Conservation (phyloP, 345 rosid species). For the Arabis alpina region DNA sequence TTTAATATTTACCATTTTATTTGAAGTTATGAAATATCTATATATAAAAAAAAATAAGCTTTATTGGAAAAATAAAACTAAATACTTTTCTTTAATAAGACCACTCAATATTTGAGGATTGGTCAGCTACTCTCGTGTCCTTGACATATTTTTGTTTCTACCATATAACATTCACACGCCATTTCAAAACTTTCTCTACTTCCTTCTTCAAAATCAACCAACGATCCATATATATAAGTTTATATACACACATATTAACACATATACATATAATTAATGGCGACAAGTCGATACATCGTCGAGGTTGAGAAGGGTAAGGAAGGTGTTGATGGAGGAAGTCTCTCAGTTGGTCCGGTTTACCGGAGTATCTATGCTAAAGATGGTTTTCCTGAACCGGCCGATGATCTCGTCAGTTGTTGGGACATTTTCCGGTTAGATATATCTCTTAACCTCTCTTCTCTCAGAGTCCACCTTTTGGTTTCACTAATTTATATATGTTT, state of each 20-base stretch:
- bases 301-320: slow-evolving; percentile 80
- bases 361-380: slow-evolving; percentile 81
- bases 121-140: slow-evolving; percentile 20
- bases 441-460: background rate
- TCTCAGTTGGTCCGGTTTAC: slow-evolving; percentile 84
- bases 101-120: background rate
- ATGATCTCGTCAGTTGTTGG: slow-evolving; percentile 85
- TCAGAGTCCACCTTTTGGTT: background rate
- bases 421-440: slow-evolving; percentile 83
- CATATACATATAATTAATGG: slow-evolving; percentile 25
- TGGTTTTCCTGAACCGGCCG: slow-evolving; percentile 78
- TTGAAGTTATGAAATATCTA: background rate
- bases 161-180: slow-evolving; percentile 29
- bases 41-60: background rate
- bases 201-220: background rate
- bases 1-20: background rate
- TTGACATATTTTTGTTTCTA: background rate
- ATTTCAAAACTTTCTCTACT: background rate
- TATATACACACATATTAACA: background rate
- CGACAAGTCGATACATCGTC: slow-evolving; percentile 44
- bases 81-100: slow-evolving; percentile 1
- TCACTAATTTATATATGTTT: background rate
- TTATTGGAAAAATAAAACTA: background rate
- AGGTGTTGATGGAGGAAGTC: slow-evolving; percentile 54
- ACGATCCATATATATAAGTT: background rate